Evolutionary conservation across 2,329 filamentous ascomycete species (phyloP), one percentile per base, ranked within the genome.

Genomic region (Aureobasidium sp.): DNA sequence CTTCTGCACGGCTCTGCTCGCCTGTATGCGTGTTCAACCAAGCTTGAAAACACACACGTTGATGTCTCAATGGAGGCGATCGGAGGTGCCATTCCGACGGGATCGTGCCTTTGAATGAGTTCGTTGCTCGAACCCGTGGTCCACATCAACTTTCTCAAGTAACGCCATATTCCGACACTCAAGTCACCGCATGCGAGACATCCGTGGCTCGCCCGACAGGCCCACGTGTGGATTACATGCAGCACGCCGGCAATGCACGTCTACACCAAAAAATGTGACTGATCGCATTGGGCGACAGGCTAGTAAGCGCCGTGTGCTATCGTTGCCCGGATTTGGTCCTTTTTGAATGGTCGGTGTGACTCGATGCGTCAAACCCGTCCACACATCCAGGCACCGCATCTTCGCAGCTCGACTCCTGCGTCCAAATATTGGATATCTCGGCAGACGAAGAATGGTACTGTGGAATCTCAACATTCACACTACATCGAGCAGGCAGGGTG

Each of bases 111-210:
- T 25, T 34, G 44, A 29, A 45, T 22, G 20, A 45, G 25, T 17
- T 45, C 41, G 36, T 45, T 49, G 44, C 25, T 36, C 45, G 27
- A 49, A 37, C 11, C 44, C 57, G 34, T 48, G 55, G 55, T 58
- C 48, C 55, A 36, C 17, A 44, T 58, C 42, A 48, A 48, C 51
- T 22, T 29, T 22, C 29, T 55, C 22, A 34, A 58, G 31, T 20
- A 48, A 48, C 55, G 55, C 41, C 42, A 47, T 37, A 37, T 8
- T 42, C 57, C 57, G 57, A 34, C 44, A 27, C 45, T 45, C 57
- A 45, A 51, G 57, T 51, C 42, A 51, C 31, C 44, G 57, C 57
- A 60, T 60, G 57, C 57, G 45, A 60, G 57, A 60, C 57, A 60
- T 60, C 57, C 44, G 48, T 59, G 42, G 55, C 31, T 57, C 53